phyloP scores from a whole-genome alignment of 2,329 filamentous ascomycete genomes.

The Ophiocordyceps camponoti-leonardi region DNA sequence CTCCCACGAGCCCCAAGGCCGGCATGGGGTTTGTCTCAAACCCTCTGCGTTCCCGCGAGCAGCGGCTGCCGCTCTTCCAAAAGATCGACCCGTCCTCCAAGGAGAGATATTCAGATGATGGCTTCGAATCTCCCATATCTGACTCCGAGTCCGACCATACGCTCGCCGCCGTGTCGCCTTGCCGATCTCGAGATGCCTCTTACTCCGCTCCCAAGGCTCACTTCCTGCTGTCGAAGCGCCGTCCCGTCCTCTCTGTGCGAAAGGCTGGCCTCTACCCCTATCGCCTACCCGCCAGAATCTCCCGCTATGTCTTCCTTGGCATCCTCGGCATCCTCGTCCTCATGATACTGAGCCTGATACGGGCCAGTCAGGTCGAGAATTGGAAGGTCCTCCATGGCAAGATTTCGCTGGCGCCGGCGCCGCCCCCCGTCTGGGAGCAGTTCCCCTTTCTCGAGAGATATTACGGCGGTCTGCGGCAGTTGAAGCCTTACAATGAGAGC shows the following conservation, averaged over 20 bases:
- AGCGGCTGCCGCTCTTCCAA: conserved; percentile 34
- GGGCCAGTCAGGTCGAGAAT: conserved; percentile 57
- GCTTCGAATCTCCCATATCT: conserved; percentile 28
- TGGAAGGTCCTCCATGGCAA: conserved; percentile 38
- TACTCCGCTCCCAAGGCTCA: conserved; percentile 22
- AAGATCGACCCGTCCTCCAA: conserved; percentile 24
- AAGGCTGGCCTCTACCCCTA: conserved; percentile 25
- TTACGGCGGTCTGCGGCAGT: conserved; percentile 66
- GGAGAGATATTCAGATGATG: conserved; percentile 33
- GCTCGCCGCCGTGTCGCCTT: conserved; percentile 26
- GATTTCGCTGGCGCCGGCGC: conserved; percentile 26
- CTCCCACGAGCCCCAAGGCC: conserved; percentile 1
- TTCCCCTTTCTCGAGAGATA: conserved; percentile 79
- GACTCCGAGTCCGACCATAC: conserved; percentile 25
- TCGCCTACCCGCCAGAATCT: conserved; percentile 53
- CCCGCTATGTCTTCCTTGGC: conserved; percentile 60
- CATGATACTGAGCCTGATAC: conserved; percentile 60
- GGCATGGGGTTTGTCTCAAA: conserved; percentile 34
- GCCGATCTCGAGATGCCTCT: conserved; percentile 36
- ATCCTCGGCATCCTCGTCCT: conserved; percentile 53
- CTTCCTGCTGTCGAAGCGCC: conserved; percentile 23
- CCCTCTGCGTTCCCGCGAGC: conserved; percentile 27
- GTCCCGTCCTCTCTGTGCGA: conserved; percentile 4
- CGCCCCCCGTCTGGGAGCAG: conserved; percentile 62
- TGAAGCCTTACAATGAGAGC: conserved; percentile 50